These are phyloP conservation scores for Laetiporus sulphureus DNA, from an alignment of 1,284 basidiomycete genomes.

Conservation along the genomic window DNA sequence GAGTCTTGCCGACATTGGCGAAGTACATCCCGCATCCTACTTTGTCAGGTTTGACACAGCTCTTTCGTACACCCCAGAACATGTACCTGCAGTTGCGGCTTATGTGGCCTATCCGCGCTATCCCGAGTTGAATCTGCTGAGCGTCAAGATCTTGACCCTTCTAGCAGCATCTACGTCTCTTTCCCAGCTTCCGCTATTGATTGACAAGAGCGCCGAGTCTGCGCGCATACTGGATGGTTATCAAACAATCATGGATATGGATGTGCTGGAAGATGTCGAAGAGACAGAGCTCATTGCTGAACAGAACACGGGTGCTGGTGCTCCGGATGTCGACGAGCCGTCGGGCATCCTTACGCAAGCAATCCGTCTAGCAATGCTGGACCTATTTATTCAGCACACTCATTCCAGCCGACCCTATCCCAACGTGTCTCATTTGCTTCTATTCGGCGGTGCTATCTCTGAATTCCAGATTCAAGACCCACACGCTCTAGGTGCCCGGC, in stretches of 20 bases:
- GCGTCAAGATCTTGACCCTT: constrained; percentile 73
- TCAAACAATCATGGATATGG: constrained; percentile 59
- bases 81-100: constrained; percentile 80
- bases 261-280: constrained; percentile 54
- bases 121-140: constrained; percentile 70
- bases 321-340: constrained; percentile 43
- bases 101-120: constrained; percentile 73
- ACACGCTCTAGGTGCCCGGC: constrained; percentile 60
- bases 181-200: constrained; percentile 69
- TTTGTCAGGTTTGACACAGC: constrained; percentile 77
- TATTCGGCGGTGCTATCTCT: constrained; percentile 59
- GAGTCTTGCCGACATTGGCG: constrained; percentile 45
- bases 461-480: constrained; percentile 68
- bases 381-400: constrained; percentile 81
- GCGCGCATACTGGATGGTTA: constrained; percentile 84
- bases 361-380: constrained; percentile 76
- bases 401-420: constrained; percentile 60
- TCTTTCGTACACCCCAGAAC: constrained; percentile 69
- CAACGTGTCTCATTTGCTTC: constrained; percentile 85
- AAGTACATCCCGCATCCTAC: constrained; percentile 56
- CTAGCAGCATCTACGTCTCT: constrained; percentile 57
- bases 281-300: constrained; percentile 52
- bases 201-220: constrained; percentile 82
- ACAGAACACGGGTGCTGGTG: constrained; percentile 64
- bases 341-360: constrained; percentile 55